Evolutionary conservation across 2,329 filamentous ascomycete species (phyloP), one percentile per base, ranked within the genome.

Genomic region (Alternaria incomplexa): DNA sequence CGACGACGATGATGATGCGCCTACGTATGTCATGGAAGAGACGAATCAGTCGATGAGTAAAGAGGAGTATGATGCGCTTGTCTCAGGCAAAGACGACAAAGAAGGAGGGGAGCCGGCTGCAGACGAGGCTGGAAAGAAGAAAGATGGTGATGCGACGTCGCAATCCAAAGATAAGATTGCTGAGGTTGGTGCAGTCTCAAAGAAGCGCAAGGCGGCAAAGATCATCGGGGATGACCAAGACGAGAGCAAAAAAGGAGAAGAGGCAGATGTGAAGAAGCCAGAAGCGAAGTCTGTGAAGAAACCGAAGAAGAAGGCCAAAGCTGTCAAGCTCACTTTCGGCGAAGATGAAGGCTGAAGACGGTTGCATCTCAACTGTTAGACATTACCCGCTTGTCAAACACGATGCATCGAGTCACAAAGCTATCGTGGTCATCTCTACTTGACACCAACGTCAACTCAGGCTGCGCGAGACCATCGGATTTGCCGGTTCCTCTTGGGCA

Each of bases 1-100:
- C 69, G 89, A 93, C 61, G 89, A 93, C 63, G 91, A 90, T 12
- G 92, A 95, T 69, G 92, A 95, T 77, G 90, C 85, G 53, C 92
- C 92, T 0, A 85, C 93, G 0, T 88, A 93, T 55, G 88, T 96
- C 5, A 87, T 95, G 68, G 91, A 93, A 75, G 84, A 86, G 5
- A 91, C 88, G 53, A 90, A 92, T 58, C 85, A 90, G 28, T 85
- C 90, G 50, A 79, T 81, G 69, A 88, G 71, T 65, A 85, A 81
- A 71, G 81, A 81, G n/a, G 83, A 86, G 50, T 83, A 84, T 59
- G 82, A 84, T 32, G 81, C 80, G 15, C 73, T 85, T 48, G 73
- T 80, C 13, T 67, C 75, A 10, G 73, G 72, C 2, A 75, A 78
- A 53, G 71, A 76, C n/a, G 17, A 59, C 1, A 63, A 68, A 12